Evolutionary conservation across 2,329 filamentous ascomycete genomes (phyloP), one percentile per base, ranked within the genome.

Genomic region (Curvularia sp.): DNA sequence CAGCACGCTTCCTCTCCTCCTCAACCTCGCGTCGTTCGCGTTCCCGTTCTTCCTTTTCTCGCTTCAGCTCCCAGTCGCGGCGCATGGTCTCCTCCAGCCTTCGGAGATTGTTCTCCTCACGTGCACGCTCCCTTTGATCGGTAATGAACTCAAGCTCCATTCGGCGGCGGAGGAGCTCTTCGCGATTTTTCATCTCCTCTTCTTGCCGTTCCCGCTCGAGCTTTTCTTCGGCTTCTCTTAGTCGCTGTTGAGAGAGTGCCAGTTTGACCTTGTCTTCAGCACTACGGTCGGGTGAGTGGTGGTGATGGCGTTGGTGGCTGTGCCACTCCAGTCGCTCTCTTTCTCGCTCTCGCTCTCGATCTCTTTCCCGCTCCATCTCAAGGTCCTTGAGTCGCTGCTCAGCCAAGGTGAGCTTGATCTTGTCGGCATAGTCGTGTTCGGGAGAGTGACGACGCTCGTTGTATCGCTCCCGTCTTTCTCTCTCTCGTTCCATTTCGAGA

Each of bases 1-100:
- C 74, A 50, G 80, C 73, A 39, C 69, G 72, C 63, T 81, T 76
- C 57, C 76, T 65, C 74, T 76, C 58, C 78, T 64, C 77, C 61
- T 78, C 75, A 15, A 73, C 65, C 58, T 78, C 72, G 50, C 75
- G 72, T 54, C 75, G 69, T 30, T 79, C 74, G 46, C 76, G 74
- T 9, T 74, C 67, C 20, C 73, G 67, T 15, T 74, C 71, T 48
- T 72, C 74, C 22, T 62, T 61, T 47, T 72, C 70, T 15, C 59
- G 61, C 60, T 70, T 70, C 42, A 75, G 54, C 58, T 75, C 72
- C 64, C 66, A 73, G 35, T 75, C 70, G 55, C 71, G 67, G 64
- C 65, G 70, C 51, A 73, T 61, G 42, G 63, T 67, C 24, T 75
- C 68, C 55, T 76, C 72, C n/a, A 68, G 62, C 18, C 51, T 41